Percentiles rank a stretch among this genome's conserved stretches.
phyloP scores from a whole-genome alignment of 441 rosid species.

The Heliophila coronopifolia region DNA sequence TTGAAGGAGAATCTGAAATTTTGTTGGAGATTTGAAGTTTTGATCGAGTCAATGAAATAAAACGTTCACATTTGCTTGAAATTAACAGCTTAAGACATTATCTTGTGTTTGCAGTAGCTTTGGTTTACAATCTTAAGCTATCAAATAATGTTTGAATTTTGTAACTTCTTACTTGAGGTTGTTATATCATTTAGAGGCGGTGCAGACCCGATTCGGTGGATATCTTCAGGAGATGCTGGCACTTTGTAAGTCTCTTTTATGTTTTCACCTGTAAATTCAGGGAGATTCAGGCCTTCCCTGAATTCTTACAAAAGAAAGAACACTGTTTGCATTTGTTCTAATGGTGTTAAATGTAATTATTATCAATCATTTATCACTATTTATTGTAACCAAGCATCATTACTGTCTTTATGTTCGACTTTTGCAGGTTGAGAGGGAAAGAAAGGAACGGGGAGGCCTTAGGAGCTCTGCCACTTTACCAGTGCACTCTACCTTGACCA shows the following conservation, averaged over 20 bases:
- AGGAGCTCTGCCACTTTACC: conserved; percentile 85
- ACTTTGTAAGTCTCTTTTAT: conserved; percentile 50
- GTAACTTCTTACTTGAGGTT: too few relatives aligned
- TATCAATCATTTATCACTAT: background rate
- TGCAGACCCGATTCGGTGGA: conserved; percentile 79
- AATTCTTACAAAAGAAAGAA: background rate
- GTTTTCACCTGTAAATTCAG: too few relatives aligned
- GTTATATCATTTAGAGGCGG: conserved; percentile 32
- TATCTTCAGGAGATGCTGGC: conserved; percentile 77
- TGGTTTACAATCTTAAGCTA: too few relatives aligned
- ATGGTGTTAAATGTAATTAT: background rate
- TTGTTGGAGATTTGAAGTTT: too few relatives aligned
- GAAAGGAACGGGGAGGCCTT: conserved; percentile 73
- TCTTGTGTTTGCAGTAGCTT: too few relatives aligned
- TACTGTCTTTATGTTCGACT: background rate
- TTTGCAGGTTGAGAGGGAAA: conserved; percentile 75
- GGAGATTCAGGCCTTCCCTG: too few relatives aligned
- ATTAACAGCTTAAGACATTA: too few relatives aligned
- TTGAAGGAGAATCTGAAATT: too few relatives aligned
- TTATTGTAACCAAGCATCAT: too few relatives aligned
- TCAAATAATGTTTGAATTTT: too few relatives aligned
- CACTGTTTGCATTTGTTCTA: background rate
- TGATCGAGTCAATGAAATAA: too few relatives aligned
- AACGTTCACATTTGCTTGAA: too few relatives aligned
- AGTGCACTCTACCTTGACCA: conserved; percentile 71